Evolutionary conservation across 345 rosid genomes (phyloP), one percentile per base, ranked within the genome.

Genomic region (Moricandia arvensis): DNA sequence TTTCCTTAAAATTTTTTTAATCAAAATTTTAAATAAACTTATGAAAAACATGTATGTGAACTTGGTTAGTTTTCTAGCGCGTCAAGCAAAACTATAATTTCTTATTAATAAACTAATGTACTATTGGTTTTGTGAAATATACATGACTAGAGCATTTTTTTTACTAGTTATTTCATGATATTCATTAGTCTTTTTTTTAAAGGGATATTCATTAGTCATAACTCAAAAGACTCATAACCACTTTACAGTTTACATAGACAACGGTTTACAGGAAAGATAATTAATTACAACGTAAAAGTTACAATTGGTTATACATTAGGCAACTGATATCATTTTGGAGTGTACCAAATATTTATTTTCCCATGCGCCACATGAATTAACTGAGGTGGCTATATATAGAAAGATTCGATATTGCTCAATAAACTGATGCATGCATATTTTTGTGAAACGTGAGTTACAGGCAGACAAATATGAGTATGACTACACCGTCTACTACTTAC

Each of bases 381-480:
- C 12, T 10, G 70, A 21, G 24, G 24, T 64, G 57, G 55, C 69
- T 65, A 65, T 45, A 66, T 66, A 4, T 45, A 66, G 26, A 65
- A 38, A 66, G 59, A 66, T 47, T 47, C 38, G 47, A 62, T 41
- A 37, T 63, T 63, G 15, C 35, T 16, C 49, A 35, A 35, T 35
- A 64, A 65, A 43, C 57, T n/a, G 69, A 43, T 65, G 69, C 55
- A 63, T 29, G 11, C 53, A 21, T 38, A 8, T n/a, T 26, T 62
- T 61, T n/a, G 57, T 65, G 57, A 26, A 65, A 65, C 21, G 49
- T 65, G 37, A 27, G 69, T 26, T 47, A 37, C 6, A 18, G 16
- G 17, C 67, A 63, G 67, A 63, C 37, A 65, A 65, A 66, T 45
- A n/a, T 66, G 70, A 8, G 26, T 43, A 45, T 66, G 70, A 8